A percentile compares a stretch with the other conserved stretches of the same genome.
Conservation (phyloP, 805 yeast species). For the Schizosaccharomyces octosporus region DNA sequence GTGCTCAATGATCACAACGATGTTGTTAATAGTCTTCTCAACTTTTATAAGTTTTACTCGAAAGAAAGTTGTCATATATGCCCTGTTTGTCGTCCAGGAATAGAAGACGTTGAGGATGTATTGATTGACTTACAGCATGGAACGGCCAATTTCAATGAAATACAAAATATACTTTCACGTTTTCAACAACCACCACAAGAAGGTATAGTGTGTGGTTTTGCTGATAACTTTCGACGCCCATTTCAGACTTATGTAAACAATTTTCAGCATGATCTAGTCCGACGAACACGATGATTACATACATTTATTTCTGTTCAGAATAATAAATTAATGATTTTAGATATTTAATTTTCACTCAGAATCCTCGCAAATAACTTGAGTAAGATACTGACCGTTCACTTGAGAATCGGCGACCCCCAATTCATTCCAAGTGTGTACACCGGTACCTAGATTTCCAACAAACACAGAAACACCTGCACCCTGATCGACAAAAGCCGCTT, state of each 20-base stretch:
- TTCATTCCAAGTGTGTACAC: neutral
- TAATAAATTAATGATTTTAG: neutral
- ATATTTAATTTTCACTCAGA: neutral
- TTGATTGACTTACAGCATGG: neutral
- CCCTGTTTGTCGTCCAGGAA: conserved; percentile 86
- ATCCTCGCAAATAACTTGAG: neutral
- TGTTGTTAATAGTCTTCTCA: conserved; percentile 62
- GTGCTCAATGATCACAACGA: conserved; percentile 76
- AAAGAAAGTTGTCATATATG: conserved; percentile 91
- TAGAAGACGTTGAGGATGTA: conserved; percentile 13
- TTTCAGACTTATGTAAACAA: neutral
- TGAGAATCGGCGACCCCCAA: neutral
- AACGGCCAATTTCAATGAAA: neutral
- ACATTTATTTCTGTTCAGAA: neutral
- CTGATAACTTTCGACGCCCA: neutral
- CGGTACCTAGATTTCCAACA: neutral
- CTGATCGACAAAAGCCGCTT: neutral
- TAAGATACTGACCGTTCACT: neutral
- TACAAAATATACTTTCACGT: neutral
- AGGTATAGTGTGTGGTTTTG: neutral
- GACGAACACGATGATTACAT: neutral
- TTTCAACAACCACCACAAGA: neutral
- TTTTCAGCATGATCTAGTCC: neutral
- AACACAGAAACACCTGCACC: neutral
- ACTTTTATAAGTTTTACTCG: conserved; percentile 62